Base-by-base conservation (phyloP, 768 basidiomycete species). In the Pleurotus salmoneostramineus region DNA sequence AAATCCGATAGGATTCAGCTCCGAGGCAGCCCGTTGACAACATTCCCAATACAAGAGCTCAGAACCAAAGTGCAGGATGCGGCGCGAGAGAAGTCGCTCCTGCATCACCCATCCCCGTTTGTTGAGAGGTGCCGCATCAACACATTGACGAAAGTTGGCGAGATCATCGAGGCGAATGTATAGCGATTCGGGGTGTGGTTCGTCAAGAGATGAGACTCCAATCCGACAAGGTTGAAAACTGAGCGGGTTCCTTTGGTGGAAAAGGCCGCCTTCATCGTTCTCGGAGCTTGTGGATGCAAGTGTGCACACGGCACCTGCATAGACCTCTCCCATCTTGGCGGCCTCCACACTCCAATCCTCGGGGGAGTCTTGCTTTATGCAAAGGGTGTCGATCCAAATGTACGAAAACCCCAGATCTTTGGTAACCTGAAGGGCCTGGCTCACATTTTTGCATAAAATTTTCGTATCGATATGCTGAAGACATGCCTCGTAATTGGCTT, bases 351-450 rank as follows among this genome's bases (percentile, higher is more conserved):
- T 15, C 51, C 51, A 54, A 31, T 54, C 51, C 36, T 33, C 33
- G 12, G 27, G 8, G 35, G 15, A 40, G 37, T 54, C 37, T 27
- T 54, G 51, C 8, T 40, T 54, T 35, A 54, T 54, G 31, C 51
- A 54, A 10, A 54, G 36, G 3, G 51, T 40, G 33, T 54, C 51
- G 34, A 54, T 54, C 51, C 51, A 54, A 15, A 54, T 33, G 40
- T 54, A 54, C 35, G 37, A 33, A n/a, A 5, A 54, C 15, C 51
- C 51, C 33, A 54, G 36, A 37, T 31, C 33, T 6, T 27, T 14
- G 21, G 51, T 54, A 10, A 54, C n/a, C 7, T 5, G 6, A 3
- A 54, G 10, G 6, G 51, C 51, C 15, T 54, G 36, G 17, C 31
- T 14, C 17, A 54, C 33, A 17, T 33, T 54, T 27, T 37, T 12